Conservation (phyloP, 768 basidiomycete genomes). For the Daedaleopsis sinensis region DNA sequence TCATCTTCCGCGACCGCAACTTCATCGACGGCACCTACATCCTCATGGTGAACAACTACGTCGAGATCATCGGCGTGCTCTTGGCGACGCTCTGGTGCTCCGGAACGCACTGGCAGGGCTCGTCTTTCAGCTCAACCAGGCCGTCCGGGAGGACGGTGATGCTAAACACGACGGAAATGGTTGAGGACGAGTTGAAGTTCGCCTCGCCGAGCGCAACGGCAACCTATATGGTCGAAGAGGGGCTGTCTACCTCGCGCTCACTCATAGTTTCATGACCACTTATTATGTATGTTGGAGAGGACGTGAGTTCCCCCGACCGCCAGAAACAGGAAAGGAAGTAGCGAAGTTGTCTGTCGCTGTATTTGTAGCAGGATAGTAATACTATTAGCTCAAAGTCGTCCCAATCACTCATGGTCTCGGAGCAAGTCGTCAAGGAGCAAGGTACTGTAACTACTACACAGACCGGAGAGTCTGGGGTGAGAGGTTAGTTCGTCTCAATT, state of each 20-base stretch:
- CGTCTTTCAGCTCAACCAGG: neutral
- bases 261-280: too few relatives aligned
- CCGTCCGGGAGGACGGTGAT: neutral
- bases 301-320: too few relatives aligned
- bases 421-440: too few relatives aligned
- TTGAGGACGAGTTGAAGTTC: neutral
- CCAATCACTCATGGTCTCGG: too few relatives aligned
- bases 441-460: too few relatives aligned
- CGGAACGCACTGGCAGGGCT: neutral
- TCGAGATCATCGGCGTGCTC: constrained; percentile 14
- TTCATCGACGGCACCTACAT: constrained; percentile 6
- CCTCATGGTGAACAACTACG: constrained; percentile 8
- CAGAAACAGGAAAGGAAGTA: too few relatives aligned
- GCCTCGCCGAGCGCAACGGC: neutral
- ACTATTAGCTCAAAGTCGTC: too few relatives aligned
- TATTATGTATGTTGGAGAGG: too few relatives aligned
- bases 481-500: too few relatives aligned
- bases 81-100: constrained; percentile 11
- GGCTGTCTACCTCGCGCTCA: neutral
- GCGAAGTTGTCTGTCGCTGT: too few relatives aligned
- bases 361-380: too few relatives aligned
- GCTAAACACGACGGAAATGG: neutral
- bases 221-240: neutral
- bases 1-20: constrained; percentile 1
- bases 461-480: too few relatives aligned